Base-by-base conservation (phyloP, 768 basidiomycete species). In the Boletus reticuloceps region DNA sequence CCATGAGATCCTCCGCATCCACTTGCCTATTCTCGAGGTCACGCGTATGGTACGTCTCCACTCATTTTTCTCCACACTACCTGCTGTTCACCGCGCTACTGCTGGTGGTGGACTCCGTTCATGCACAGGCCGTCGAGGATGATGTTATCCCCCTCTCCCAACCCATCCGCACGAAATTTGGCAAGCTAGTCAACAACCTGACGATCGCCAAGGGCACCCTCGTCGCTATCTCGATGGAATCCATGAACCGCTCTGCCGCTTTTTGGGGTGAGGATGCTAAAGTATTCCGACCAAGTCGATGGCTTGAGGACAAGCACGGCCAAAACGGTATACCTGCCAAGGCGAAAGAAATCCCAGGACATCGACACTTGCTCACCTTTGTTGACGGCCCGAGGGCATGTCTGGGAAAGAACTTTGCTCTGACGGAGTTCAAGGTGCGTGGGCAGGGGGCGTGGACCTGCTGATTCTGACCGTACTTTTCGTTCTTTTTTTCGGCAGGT, bases 221-320 rank as follows among this genome's bases (percentile, higher is more conserved):
- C 0, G 59, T 88, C 17, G 51, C 71, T 14, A 63, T 77, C 5
- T 76, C 80, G 1, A 77, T 84, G 25, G 55, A 67, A 16, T 69
- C 69, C n/a, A 74, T 82, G 54, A 86, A 87, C 64, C 67, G 72
- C 8, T 78, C 79, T 7, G 72, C 74, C 46, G 69, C 67, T 1
- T 63, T 85, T 22, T 89, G 88, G 87, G 87, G 87, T 1, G 62
- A 73, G 1, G 79, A 83, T 50, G 78, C 83, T 2, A 74, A 76
- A 27, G 75, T 77, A 38, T 89, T 84, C 64, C 71, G 78, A 36
- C 87, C 86, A 0, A 82, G 82, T 53, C 73, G 86, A 16, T 90
- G 88, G 87, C 71, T 88, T 9, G 64, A 39, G 17, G 38, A 39
- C 9, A 9, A 65, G 17, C 65, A 68, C 14, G 51, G 34, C 1